These are phyloP conservation scores for Coemansia sp. DNA, from an alignment of 371 early-diverging fungal species.

Conservation along the genomic window DNA sequence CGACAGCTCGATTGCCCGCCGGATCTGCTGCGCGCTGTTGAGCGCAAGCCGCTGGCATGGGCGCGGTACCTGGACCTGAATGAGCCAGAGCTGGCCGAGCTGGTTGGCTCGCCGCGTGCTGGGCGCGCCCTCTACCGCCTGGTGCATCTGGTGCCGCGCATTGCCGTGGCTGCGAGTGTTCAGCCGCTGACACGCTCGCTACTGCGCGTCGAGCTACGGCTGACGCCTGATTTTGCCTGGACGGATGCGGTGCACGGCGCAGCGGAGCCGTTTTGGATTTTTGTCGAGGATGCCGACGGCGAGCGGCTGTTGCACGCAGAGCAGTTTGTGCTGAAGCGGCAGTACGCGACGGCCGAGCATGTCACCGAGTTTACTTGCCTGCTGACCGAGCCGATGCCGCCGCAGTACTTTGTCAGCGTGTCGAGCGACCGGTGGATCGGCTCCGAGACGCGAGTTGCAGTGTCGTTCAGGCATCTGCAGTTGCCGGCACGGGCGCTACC, in stretches of 20 bases:
- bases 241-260: slow-evolving; percentile 83
- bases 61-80: slow-evolving; percentile 88
- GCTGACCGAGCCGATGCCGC: slow-evolving; percentile 91
- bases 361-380: slow-evolving; percentile 86
- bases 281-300: slow-evolving; percentile 92
- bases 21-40: slow-evolving; percentile 83
- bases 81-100: slow-evolving; percentile 90
- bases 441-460: slow-evolving; percentile 83
- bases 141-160: slow-evolving; percentile 90
- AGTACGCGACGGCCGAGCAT: slow-evolving; percentile 71
- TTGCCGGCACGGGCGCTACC: slow-evolving; percentile 92
- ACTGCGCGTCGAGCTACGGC: slow-evolving; percentile 82
- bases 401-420: slow-evolving; percentile 91
- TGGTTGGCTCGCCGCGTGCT: slow-evolving; percentile 81
- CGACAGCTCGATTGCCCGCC: slow-evolving; percentile 74
- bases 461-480: slow-evolving; percentile 90
- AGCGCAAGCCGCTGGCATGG: slow-evolving; percentile 94
- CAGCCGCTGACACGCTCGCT: slow-evolving; percentile 92
- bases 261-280: slow-evolving; percentile 90
- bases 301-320: slow-evolving; percentile 88
- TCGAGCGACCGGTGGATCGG: slow-evolving; percentile 95
- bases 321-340: slow-evolving; percentile 75
- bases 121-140: slow-evolving; percentile 84
- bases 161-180: slow-evolving; percentile 85
- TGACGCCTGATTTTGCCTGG: slow-evolving; percentile 93